These are phyloP conservation scores for Alternaria solani DNA, from an alignment of 2,329 filamentous ascomycete species.

Conservation along the genomic window DNA sequence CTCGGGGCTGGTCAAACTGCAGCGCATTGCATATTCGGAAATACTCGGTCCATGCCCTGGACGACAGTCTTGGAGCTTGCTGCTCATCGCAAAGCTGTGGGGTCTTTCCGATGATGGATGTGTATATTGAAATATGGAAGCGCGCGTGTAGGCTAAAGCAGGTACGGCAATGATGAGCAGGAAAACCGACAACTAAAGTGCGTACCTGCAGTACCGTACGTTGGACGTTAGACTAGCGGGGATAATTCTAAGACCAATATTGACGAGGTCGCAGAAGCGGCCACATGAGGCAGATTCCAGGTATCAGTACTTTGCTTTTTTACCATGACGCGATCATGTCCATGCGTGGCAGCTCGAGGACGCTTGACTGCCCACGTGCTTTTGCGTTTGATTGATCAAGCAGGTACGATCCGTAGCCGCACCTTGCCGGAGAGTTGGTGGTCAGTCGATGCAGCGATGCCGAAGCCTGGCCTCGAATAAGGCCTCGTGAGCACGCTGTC, in stretches of 20 bases:
- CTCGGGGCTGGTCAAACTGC: neutral
- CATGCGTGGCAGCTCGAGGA: neutral
- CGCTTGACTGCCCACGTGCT: neutral
- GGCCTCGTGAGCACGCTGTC: neutral
- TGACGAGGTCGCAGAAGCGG: slow-evolving; percentile 13
- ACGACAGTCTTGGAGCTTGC: neutral
- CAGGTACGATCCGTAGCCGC: neutral
- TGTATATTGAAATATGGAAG: neutral
- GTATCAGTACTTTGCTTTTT: slow-evolving; percentile 4
- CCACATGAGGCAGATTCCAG: slow-evolving; percentile 2
- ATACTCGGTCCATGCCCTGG: neutral
- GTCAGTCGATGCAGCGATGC: neutral
- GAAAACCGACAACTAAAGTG: slow-evolving; percentile 3
- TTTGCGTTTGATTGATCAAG: slow-evolving; percentile 1
- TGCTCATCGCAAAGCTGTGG: neutral
- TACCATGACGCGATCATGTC: neutral
- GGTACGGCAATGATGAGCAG: slow-evolving; percentile 14
- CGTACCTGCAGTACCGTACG: slow-evolving; percentile 15
- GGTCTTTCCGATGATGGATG: neutral
- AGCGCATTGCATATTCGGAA: neutral
- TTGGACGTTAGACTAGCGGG: slow-evolving; percentile 1
- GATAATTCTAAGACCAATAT: neutral
- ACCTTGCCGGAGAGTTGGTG: neutral
- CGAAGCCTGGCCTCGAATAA: slow-evolving; percentile 1
- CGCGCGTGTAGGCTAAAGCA: slow-evolving; percentile 14